Evolutionary conservation across 2,329 filamentous ascomycete genomes (phyloP).

Genomic region (Lecanicillium sp.): DNA sequence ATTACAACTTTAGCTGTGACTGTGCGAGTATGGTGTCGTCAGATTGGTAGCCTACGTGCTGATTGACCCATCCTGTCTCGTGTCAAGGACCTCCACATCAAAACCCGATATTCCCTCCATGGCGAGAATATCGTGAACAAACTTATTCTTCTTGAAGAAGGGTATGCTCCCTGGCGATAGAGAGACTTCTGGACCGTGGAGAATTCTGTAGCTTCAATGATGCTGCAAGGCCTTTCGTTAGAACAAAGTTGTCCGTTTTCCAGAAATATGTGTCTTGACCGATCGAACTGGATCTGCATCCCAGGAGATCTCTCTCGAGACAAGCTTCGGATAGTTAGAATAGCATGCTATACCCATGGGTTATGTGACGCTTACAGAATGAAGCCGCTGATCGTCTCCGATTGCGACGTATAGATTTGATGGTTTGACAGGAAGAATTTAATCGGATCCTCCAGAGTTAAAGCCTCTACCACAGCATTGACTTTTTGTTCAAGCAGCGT

Average conservation of each 20-base stretch:
- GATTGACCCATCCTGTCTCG: conserved; percentile 7
- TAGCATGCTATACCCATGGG: too few relatives aligned
- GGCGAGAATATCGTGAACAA: conserved; percentile 7
- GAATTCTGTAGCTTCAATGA: conserved; percentile 5
- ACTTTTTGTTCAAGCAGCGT: conserved; percentile 15
- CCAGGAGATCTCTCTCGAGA: conserved; percentile 2
- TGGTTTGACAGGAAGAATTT: conserved; percentile 14
- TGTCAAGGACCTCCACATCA: conserved; percentile 14
- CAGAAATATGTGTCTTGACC: conserved; percentile 14
- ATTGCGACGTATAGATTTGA: conserved; percentile 12
- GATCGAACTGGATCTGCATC: conserved; percentile 11
- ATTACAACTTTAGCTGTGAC: neutral
- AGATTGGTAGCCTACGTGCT: conserved; percentile 13
- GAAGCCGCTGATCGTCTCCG: conserved; percentile 9
- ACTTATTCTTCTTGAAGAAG: conserved; percentile 13
- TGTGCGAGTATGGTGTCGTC: conserved; percentile 13
- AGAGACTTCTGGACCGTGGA: conserved; percentile 1
- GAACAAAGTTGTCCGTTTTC: conserved; percentile 1
- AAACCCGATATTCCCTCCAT: conserved; percentile 12
- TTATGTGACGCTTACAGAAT: too few relatives aligned
- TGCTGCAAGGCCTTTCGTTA: neutral
- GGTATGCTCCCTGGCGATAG: conserved; percentile 9
- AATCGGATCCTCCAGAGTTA: conserved; percentile 13
- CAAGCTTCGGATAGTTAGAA: too few relatives aligned
- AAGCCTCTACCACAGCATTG: conserved; percentile 15